Conservation (phyloP, 2,329 filamentous ascomycete genomes). For the Sporothrix variecibatus region DNA sequence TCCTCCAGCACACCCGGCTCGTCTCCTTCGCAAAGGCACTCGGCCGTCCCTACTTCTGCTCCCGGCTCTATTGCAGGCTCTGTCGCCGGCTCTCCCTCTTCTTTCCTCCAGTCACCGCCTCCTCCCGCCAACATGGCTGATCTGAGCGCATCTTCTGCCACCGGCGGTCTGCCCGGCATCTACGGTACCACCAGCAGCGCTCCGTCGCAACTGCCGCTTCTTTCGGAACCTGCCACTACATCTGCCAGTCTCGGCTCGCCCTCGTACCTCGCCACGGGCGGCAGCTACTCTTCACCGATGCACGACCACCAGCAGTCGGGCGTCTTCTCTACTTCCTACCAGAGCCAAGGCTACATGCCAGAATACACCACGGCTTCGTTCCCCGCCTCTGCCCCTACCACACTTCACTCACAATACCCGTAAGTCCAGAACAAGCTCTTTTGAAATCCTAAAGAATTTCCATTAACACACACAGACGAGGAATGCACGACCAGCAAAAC, state of each 20-base stretch:
- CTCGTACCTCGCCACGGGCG: conserved; percentile 23
- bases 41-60: neutral
- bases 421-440: conserved; percentile 31
- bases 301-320: conserved; percentile 35
- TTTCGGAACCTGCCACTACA: conserved; percentile 51
- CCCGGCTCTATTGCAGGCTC: conserved; percentile 11
- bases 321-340: conserved; percentile 40
- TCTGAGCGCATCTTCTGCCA: conserved; percentile 42
- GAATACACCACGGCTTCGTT: conserved; percentile 35
- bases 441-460: conserved; percentile 27
- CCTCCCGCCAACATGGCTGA: conserved; percentile 45
- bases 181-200: conserved; percentile 49
- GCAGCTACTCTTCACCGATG: conserved; percentile 27
- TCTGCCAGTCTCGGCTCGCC: conserved; percentile 48
- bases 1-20: conserved; percentile 12
- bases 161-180: conserved; percentile 45
- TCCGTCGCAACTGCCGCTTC: conserved; percentile 51
- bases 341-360: conserved; percentile 38
- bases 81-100: conserved; percentile 19
- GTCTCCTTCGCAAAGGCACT: neutral
- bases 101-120: conserved; percentile 25
- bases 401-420: conserved; percentile 39
- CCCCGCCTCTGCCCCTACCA: conserved; percentile 35
- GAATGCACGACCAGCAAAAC: conserved; percentile 28
- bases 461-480: conserved; percentile 17